phyloP scores from a whole-genome alignment of 2,329 filamentous ascomycete species.

The Volutella citrinella region DNA sequence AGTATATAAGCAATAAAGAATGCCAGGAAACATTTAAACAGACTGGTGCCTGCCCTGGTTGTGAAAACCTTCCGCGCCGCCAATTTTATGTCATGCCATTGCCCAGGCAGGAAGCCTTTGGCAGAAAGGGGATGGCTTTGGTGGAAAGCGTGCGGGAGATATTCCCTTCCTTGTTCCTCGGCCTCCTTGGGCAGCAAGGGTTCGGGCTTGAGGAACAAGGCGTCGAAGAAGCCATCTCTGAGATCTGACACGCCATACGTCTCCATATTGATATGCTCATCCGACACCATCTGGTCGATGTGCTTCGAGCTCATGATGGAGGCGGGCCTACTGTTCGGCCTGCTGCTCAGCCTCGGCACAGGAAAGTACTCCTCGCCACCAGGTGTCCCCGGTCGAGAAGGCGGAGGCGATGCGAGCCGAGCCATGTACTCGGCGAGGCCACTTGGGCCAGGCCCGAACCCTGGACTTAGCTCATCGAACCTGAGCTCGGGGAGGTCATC shows the following conservation, averaged over 20 bases:
- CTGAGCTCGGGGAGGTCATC: too few relatives aligned
- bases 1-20: constrained; percentile 55
- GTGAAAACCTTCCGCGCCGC: constrained; percentile 40
- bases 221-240: constrained; percentile 47
- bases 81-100: constrained; percentile 42
- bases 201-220: constrained; percentile 43
- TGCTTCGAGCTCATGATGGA: constrained; percentile 30
- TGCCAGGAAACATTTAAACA: constrained; percentile 53
- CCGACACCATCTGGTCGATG: constrained; percentile 32
- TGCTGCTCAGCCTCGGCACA: too few relatives aligned
- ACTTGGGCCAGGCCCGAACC: constrained; percentile 16
- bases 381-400: constrained; percentile 6
- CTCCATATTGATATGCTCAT: constrained; percentile 33
- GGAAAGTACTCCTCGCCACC: too few relatives aligned
- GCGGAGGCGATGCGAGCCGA: constrained; percentile 7
- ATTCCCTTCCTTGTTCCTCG: constrained; percentile 38
- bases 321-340: too few relatives aligned
- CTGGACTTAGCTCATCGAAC: too few relatives aligned
- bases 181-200: constrained; percentile 37
- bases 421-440: constrained; percentile 13
- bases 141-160: constrained; percentile 45
- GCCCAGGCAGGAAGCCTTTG: constrained; percentile 44
- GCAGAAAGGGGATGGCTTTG: constrained; percentile 46
- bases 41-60: constrained; percentile 48
- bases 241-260: constrained; percentile 43